Percentiles rank a stretch among this genome's conserved stretches.
Evolutionary conservation across 306 rosid species (phyloP).

Genomic region (Cucurbita moschata): DNA sequence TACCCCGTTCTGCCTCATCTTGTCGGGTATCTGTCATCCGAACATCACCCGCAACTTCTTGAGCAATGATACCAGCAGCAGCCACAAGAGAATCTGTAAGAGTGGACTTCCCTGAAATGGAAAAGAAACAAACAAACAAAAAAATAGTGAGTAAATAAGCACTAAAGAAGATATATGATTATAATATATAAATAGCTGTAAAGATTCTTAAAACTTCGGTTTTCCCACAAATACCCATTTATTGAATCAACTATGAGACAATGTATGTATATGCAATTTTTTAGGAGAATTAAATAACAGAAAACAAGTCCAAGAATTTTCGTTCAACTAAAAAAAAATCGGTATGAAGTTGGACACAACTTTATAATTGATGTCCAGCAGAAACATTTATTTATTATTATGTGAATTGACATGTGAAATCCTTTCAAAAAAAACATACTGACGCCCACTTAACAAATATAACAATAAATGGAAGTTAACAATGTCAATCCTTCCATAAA

Average conservation of each 20-base stretch:
- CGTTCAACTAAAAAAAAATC: not conserved
- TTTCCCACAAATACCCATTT: not conserved
- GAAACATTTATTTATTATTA: no score
- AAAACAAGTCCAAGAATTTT: not conserved
- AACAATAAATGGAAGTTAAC: not conserved
- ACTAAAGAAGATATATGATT: not conserved
- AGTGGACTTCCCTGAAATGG: constrained; percentile 46
- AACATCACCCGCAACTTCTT: constrained; percentile 86
- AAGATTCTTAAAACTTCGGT: not conserved
- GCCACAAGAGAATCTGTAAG: constrained; percentile 93
- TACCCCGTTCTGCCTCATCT: constrained; percentile 95
- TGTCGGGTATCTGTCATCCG: constrained; percentile 85
- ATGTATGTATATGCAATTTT: not conserved
- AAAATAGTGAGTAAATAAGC: not conserved
- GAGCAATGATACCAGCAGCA: constrained; percentile 91
- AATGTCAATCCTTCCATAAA: not conserved
- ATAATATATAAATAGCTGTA: not conserved
- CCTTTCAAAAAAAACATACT: not conserved
- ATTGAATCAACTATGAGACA: not conserved
- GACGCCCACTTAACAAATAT: not conserved
- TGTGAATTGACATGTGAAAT: not conserved
- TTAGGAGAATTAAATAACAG: not conserved
- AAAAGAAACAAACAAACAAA: not conserved
- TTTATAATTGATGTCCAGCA: no score
- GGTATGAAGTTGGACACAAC: no score